Percentiles rank a stretch among this genome's conserved stretches.
Evolutionary conservation across 495 filamentous ascomycete species (phyloP).

Genomic region (Daldinia caldariorum): DNA sequence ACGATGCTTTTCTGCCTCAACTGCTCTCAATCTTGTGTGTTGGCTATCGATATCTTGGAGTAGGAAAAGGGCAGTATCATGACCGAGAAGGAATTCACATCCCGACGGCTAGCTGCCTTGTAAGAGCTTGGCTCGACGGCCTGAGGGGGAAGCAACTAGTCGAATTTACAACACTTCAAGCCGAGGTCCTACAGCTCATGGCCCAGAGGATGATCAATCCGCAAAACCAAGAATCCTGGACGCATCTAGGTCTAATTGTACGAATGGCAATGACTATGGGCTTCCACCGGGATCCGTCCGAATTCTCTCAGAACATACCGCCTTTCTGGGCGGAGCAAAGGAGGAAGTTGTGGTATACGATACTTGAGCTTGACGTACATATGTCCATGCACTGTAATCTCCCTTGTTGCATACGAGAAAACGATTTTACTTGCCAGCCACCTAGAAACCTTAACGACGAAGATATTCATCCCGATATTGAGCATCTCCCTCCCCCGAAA

Average conservation of each 20-base stretch:
- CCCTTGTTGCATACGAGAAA: constrained; percentile 51
- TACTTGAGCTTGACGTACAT: constrained; percentile 54
- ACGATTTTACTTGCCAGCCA: constrained; percentile 50
- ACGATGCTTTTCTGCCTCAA: constrained; percentile 56
- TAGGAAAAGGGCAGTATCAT: constrained; percentile 45
- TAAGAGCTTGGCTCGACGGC: constrained; percentile 52
- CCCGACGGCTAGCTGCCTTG: constrained; percentile 52
- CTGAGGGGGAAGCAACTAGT: constrained; percentile 51
- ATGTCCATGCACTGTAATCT: constrained; percentile 51
- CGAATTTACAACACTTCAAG: constrained; percentile 51
- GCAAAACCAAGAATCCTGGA: constrained; percentile 51
- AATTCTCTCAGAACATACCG: constrained; percentile 47
- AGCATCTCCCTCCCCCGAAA: constrained; percentile 46
- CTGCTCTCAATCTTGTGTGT: constrained; percentile 52
- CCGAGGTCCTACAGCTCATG: constrained; percentile 51
- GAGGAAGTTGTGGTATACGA: constrained; percentile 51
- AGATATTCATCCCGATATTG: constrained; percentile 43
- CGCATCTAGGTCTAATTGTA: constrained; percentile 52
- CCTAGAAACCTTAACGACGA: constrained; percentile 52
- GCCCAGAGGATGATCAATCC: constrained; percentile 50
- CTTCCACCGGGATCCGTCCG: constrained; percentile 54
- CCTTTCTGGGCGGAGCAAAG: constrained; percentile 51
- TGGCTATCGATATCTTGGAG: constrained; percentile 47
- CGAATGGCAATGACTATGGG: constrained; percentile 57
- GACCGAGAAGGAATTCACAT: constrained; percentile 51